A percentile compares a stretch with the other conserved stretches of the same genome.
Conservation (phyloP, 78 protist species). For the Dictyostelium purpureum region DNA sequence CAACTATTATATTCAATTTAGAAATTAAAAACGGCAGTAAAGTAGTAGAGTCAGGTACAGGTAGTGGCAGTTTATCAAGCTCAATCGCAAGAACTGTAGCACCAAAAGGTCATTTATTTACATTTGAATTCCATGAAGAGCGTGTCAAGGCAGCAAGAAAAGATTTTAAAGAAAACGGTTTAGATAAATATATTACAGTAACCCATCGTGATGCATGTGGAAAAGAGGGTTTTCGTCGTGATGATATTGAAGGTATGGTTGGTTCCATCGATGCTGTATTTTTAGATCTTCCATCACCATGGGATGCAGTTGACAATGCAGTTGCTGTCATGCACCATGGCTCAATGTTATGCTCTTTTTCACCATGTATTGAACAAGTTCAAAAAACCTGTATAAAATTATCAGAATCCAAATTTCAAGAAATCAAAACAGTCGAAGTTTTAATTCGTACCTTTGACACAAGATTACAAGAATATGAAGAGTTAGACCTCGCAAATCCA, state of each 20-base stretch:
- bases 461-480: constrained; percentile 56
- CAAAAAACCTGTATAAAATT: constrained; percentile 66
- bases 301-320: constrained; percentile 83
- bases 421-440: constrained; percentile 67
- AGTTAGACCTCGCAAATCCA: constrained; percentile 41
- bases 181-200: constrained; percentile 47
- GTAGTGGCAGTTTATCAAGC: constrained; percentile 90
- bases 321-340: constrained; percentile 69
- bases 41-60: constrained; percentile 94
- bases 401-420: constrained; percentile 51
- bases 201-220: constrained; percentile 76
- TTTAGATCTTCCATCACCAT: constrained; percentile 94
- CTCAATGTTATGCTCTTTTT: constrained; percentile 92
- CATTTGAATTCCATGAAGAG: constrained; percentile 92
- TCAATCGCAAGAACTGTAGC: constrained; percentile 85
- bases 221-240: constrained; percentile 39
- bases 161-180: constrained; percentile 60
- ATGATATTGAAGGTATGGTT: neutral
- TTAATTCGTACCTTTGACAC: constrained; percentile 44
- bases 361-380: constrained; percentile 96
- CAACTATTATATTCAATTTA: constrained; percentile 70
- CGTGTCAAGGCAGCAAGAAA: constrained; percentile 60
- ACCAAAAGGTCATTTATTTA: constrained; percentile 87
- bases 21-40: constrained; percentile 82
- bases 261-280: constrained; percentile 89